Evolutionary conservation across 257 asterid genomes (phyloP).

Genomic region (Nicotiana otophora): DNA sequence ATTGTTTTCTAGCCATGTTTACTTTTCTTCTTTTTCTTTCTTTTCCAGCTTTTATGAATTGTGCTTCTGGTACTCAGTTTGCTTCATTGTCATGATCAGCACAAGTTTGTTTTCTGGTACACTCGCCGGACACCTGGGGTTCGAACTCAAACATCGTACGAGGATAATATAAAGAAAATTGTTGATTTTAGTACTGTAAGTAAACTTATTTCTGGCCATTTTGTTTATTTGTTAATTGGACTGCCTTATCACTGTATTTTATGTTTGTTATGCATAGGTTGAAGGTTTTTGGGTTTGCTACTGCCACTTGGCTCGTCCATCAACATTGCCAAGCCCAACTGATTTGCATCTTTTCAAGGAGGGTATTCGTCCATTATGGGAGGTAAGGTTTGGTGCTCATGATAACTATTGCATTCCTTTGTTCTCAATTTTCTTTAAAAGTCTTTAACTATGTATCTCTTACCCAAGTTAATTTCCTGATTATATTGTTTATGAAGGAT

Average conservation of each 20-base stretch:
- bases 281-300: constrained; percentile 96
- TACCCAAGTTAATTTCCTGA: not conserved
- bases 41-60: not conserved
- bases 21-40: not conserved
- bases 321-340: constrained; percentile 82
- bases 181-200: constrained; percentile 92
- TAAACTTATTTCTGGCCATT: not conserved
- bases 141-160: constrained; percentile 79
- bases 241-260: not conserved
- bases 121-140: constrained; percentile 97
- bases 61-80: not conserved
- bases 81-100: constrained; percentile 37
- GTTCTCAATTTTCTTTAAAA: not conserved
- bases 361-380: constrained; percentile 97
- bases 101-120: constrained; percentile 88
- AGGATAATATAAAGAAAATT: constrained; percentile 88
- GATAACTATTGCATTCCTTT: not conserved
- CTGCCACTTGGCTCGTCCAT: constrained; percentile 88
- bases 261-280: constrained; percentile 35
- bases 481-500: constrained; percentile 44
- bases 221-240: not conserved
- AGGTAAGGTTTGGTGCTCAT: constrained; percentile 45
- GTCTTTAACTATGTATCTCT: not conserved
- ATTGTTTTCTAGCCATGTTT: constrained; percentile 8
- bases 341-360: constrained; percentile 97